Evolutionary conservation across 2,329 filamentous ascomycete genomes (phyloP), one percentile per base, ranked within the genome.

Genomic region (Aspergillus caelatus): DNA sequence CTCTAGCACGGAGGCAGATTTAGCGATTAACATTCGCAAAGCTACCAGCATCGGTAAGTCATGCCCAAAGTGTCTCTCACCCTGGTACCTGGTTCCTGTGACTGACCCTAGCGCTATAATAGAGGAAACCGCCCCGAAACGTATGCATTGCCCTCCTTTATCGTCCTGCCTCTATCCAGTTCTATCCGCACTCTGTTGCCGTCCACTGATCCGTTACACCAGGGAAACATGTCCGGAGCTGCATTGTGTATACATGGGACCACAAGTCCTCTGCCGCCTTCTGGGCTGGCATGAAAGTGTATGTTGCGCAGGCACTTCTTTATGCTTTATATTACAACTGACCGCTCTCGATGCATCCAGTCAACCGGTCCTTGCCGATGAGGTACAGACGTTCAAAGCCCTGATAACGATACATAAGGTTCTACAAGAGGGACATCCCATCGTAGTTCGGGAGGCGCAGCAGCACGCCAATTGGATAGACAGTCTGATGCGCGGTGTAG

Each of bases 161-260:
- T 62, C 23, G 32, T 19, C n/a, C 26, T 34, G 57, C 36, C 46
- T n/a, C 46, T 53, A 52, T 65, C 64, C 65, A 57, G 21, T 11
- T 23, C 19, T n/a, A 21, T 54, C 2, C 30, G n/a, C 12, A 16
- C 21, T 11, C 30, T 9, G 19, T 9, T 3, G 6, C 23, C 12
- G 32, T 34, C 9, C 48, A 50, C 54, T 60, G 28, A 65, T 50
- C 52, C 45, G 46, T 30, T 60, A 61, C 61, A 60, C 43, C 74
- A 86, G 87, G 86, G 65, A 99, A 99, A 82, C 95, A 99, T 91
- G 95, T 99, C 63, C 92, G 95, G 75, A 93, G 91, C 79, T 96
- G 93, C 77, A 99, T 99, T 74, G 94, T 99, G 53, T 98, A 98
- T 80, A 98, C 94, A 63, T 99, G 95, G 95, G 95, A 99, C 81